Evolutionary conservation across 805 yeast genomes (phyloP).

Genomic region (Komagataella mondaviorum): DNA sequence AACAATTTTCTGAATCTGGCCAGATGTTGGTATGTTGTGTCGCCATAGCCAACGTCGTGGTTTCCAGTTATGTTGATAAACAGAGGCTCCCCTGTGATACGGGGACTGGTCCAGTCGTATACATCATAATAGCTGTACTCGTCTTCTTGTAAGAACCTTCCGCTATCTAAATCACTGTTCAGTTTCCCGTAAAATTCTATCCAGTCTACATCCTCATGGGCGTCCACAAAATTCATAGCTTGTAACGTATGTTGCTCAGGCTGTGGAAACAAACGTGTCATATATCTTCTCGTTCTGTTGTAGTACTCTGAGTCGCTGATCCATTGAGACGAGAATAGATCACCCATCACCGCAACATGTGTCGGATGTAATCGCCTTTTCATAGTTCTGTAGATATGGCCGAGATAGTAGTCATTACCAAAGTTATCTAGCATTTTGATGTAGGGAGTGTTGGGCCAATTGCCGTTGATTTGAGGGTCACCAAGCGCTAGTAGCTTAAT

Average conservation of each 20-base stretch:
- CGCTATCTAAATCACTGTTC: constrained; percentile 15
- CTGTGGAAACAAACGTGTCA: constrained; percentile 54
- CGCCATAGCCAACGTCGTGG: constrained; percentile 96
- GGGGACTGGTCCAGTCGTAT: constrained; percentile 48
- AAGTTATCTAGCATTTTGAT: constrained; percentile 67
- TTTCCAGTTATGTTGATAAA: constrained; percentile 85
- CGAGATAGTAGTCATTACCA: constrained; percentile 84
- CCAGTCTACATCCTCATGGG: constrained; percentile 48
- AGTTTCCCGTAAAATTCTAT: constrained; percentile 22
- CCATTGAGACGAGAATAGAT: constrained; percentile 91
- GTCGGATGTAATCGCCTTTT: constrained; percentile 51
- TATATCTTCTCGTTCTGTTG: constrained; percentile 63
- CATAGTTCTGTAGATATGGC: constrained; percentile 69
- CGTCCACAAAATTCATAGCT: constrained; percentile 30
- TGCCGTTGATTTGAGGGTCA: constrained; percentile 94
- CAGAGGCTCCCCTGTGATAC: constrained; percentile 38
- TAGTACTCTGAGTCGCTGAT: constrained; percentile 76
- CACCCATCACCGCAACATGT: constrained; percentile 86
- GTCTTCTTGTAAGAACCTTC: constrained; percentile 13
- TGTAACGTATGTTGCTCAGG: constrained; percentile 35
- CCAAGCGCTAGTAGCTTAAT: constrained; percentile 76
- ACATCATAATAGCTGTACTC: constrained; percentile 43
- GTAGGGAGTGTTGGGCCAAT: constrained; percentile 57
- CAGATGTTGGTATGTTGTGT: constrained; percentile 85
- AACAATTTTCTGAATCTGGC: constrained; percentile 60